Evolutionary conservation across 148 eudicot genomes (phyloP).

Genomic region (Heliamphora exappendiculata): DNA sequence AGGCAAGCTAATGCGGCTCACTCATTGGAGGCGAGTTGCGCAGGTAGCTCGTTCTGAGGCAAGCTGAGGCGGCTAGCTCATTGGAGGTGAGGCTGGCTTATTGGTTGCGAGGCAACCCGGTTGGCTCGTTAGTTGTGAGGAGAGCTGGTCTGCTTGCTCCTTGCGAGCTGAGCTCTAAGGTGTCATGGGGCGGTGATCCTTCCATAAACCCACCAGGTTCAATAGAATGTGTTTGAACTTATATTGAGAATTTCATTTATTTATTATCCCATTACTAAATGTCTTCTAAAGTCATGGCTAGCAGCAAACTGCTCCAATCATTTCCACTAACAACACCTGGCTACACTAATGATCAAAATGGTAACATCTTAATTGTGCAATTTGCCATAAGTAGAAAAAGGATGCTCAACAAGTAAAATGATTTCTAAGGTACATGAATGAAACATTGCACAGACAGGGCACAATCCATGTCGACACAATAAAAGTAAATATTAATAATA

Average conservation of each 20-base stretch:
- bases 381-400: not conserved
- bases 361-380: not conserved
- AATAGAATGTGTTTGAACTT: not conserved
- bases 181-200: no score
- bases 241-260: not conserved
- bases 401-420: not conserved
- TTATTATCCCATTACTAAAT: not conserved
- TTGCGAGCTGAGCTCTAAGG: no score
- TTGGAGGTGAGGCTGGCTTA: no score
- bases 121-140: no score
- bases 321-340: not conserved
- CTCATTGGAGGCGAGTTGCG: no score
- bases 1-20: no score
- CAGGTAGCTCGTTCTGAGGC: no score
- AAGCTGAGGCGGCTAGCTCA: no score
- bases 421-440: not conserved
- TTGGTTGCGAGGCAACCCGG: no score
- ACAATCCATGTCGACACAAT: not conserved
- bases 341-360: not conserved
- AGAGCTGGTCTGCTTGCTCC: no score
- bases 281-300: not conserved
- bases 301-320: not conserved
- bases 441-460: not conserved
- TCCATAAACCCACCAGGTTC: no score
- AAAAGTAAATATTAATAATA: not conserved